These are phyloP conservation scores for Aspergillus chevalieri DNA, from an alignment of 2,329 filamentous ascomycete genomes.

Conservation along the genomic window DNA sequence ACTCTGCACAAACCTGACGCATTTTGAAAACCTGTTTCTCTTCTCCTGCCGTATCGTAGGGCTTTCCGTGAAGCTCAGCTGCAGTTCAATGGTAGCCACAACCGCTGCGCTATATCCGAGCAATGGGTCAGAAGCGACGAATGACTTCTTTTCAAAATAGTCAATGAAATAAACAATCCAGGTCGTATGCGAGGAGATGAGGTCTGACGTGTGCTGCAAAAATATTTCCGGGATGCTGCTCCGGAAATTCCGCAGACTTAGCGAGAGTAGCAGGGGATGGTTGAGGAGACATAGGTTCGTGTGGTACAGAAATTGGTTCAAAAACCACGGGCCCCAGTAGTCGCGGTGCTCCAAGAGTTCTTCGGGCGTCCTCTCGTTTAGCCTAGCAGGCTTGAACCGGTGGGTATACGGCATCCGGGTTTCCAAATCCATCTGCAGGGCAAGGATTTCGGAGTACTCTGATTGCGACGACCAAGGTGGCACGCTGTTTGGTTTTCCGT, in stretches of 20 bases:
- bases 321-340: conserved; percentile 51
- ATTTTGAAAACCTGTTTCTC: conserved; percentile 40
- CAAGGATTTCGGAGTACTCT: conserved; percentile 48
- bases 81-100: conserved; percentile 50
- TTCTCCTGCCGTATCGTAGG: conserved; percentile 35
- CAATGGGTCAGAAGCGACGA: conserved; percentile 44
- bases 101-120: conserved; percentile 48
- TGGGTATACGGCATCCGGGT: conserved; percentile 47
- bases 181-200: conserved; percentile 46
- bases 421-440: conserved; percentile 48
- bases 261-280: conserved; percentile 49
- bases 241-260: conserved; percentile 49
- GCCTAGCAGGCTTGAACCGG: conserved; percentile 46
- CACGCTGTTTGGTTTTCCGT: conserved; percentile 39
- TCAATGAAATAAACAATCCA: conserved; percentile 52
- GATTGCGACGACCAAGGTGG: conserved; percentile 48
- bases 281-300: conserved; percentile 50
- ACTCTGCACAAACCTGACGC: conserved; percentile 39
- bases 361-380: conserved; percentile 37
- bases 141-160: conserved; percentile 40
- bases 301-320: conserved; percentile 50
- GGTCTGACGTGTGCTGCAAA: conserved; percentile 48
- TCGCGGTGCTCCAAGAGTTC: conserved; percentile 42
- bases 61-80: conserved; percentile 48
- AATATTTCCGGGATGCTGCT: conserved; percentile 51